Conservation (phyloP, 2,329 filamentous ascomycete genomes). For the Pseudogymnoascus sp. region DNA sequence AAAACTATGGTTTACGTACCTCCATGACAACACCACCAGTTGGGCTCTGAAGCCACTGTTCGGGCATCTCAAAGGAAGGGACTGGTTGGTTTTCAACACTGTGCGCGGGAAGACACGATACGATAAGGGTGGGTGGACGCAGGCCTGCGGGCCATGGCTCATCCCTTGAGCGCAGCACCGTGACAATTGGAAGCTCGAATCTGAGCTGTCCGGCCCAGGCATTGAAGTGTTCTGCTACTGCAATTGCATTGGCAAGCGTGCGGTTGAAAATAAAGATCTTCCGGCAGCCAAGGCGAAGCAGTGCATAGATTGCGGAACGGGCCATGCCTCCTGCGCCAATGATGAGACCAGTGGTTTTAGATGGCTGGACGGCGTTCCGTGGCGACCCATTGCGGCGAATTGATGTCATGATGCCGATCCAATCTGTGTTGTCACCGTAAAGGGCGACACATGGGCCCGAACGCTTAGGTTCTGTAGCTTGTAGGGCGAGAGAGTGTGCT, state of each 20-base stretch:
- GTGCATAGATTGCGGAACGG: conserved; percentile 64
- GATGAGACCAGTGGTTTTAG: conserved; percentile 44
- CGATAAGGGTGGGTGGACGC: conserved; percentile 59
- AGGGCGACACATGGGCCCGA: conserved; percentile 60
- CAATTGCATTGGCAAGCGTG: conserved; percentile 54
- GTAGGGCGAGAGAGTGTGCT: conserved; percentile 25
- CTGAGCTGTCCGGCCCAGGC: conserved; percentile 27
- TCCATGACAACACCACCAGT: conserved; percentile 69
- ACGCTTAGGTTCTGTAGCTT: conserved; percentile 49
- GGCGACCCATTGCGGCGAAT: conserved; percentile 63
- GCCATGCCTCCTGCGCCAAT: conserved; percentile 66
- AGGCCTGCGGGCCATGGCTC: conserved; percentile 56
- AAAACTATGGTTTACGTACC: conserved; percentile 28
- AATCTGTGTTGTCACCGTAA: conserved; percentile 74
- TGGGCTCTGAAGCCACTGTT: conserved; percentile 58
- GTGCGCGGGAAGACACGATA: conserved; percentile 67
- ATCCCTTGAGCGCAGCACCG: conserved; percentile 48
- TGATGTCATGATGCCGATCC: conserved; percentile 69
- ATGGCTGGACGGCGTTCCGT: conserved; percentile 50
- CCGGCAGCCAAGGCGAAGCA: conserved; percentile 65
- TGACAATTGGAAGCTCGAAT: conserved; percentile 23
- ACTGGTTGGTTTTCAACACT: conserved; percentile 54
- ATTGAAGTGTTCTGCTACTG: conserved; percentile 61
- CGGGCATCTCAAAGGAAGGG: conserved; percentile 59
- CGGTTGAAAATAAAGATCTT: conserved; percentile 68